Base-by-base conservation (phyloP, 768 basidiomycete genomes). In the Mycena filopes region DNA sequence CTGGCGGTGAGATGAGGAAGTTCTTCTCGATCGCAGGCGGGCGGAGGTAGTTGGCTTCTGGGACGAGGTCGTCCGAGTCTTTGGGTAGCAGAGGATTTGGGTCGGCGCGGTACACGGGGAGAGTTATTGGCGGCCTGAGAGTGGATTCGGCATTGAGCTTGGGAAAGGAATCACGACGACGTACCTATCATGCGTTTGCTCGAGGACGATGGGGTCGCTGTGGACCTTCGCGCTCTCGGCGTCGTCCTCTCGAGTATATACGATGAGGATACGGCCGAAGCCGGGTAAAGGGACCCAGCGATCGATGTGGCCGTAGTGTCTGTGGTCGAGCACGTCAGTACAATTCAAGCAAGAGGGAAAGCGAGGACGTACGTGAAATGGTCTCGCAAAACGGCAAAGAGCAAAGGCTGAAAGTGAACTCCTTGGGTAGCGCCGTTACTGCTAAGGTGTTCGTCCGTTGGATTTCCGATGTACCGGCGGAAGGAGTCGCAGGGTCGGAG, bases 1-100 rank as follows among this genome's bases (percentile, higher is more conserved):
- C 98, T 3, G 98, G 98, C 0, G 98, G 98, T 0, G 98, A 99
- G 66, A 99, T 96, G 51, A 99, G 85, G 80, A 98, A 99, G 79
- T 99, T 99, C 79, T 95, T 95, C 72, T 96, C 92, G 40, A 89
- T 69, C 0, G 84, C 79, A 0, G 97, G 97, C 0, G 96, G 95
- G 41, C 83, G 86, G 38, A 96, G 86, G 72, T 89, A 88, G 70
- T 84, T 80, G 18, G 74, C 77, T 41, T 77, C 79, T 26, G 82
- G 81, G 21, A 83, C 66, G 69, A 73, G 11, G 70, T 74, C 65
- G 20, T 36, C 55, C 0, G 65, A 46, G 36, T 56, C 53, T 61
- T 49, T 69, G 46, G 72, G 71, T 18, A 84, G 79, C 53, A 93
- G 76, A 4, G 90, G 88, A 63, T 89, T 92, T n/a, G 87, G 85